Base-by-base conservation (phyloP, 805 yeast species). In the Lachancea nothofagi region DNA sequence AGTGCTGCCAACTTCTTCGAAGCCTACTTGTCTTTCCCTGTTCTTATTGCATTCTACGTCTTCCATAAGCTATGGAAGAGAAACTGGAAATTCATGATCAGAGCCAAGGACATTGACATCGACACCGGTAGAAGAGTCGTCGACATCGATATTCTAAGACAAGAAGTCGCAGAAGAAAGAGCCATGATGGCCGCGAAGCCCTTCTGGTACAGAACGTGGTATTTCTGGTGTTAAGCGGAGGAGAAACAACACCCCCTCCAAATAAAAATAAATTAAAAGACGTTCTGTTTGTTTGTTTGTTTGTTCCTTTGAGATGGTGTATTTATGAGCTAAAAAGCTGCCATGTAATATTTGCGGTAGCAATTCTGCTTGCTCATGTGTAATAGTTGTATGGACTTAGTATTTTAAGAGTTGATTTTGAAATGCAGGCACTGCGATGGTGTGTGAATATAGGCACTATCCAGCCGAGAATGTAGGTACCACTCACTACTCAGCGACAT, bases 1-100 rank as follows among this genome's bases (percentile, higher is more conserved):
- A 68, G 64, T 54, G 83, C 85, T 7, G 51, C 61, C 26, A 62
- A 52, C 29, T 85, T 85, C 70, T 85, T 85, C 69, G 65, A 72
- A 55, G 66, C 75, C 20, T 84, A 79, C 61, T 65, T 85, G 50
- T 76, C 86, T 7, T 69, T 71, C 42, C 85, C 85, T 13, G 72
- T 83, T 32, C 67, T 81, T 28, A 39, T 84, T 25, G 74, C 61
- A 1, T 72, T 77, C 62, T 80, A 72, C 61, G 14, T 73, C n/a
- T 74, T 66, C 43, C 83, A 80, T 68, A 79, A 79, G 62, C 33
- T 77, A 26, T 75, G 75, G 69, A 71, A 56, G 46, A 61, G 56
- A 40, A 62, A 66, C 47, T 65, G 67, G 65, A 61, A 43, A 19
- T 49, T 70, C 18, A 61, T 61, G 53, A 62, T 76, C 43, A 64